Evolutionary conservation across 192 early-diverging fungal species (phyloP).

Genomic region (Powellomyces hirtus): DNA sequence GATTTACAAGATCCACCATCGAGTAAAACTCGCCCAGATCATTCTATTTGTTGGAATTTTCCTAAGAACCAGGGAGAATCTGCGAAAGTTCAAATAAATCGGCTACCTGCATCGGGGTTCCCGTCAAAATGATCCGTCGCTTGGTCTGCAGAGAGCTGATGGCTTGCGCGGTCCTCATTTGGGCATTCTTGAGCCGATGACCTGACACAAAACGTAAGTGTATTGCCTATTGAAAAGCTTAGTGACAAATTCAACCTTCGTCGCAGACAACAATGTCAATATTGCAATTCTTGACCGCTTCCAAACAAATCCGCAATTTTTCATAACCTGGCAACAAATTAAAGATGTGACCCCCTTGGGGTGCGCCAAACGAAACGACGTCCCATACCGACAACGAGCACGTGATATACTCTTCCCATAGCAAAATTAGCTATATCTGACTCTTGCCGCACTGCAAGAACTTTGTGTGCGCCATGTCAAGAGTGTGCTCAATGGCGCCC

Average conservation of each 20-base stretch:
- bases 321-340: conserved; percentile 9
- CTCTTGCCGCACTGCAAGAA: conserved; percentile 25
- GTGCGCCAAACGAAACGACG: neutral
- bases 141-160: conserved; percentile 20
- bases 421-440: conserved; percentile 23
- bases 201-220: neutral
- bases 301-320: conserved; percentile 17
- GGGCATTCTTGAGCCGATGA: conserved; percentile 44
- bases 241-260: conserved; percentile 28
- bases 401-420: conserved; percentile 26
- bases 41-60: conserved; percentile 26
- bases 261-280: conserved; percentile 46
- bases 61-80: neutral
- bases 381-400: conserved; percentile 21
- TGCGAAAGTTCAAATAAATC: too few species aligned
- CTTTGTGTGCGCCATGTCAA: neutral
- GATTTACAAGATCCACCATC: conserved; percentile 74
- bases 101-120: conserved; percentile 56
- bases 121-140: conserved; percentile 45
- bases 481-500: neutral
- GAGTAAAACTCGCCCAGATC: conserved; percentile 75
- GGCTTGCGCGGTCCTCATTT: conserved; percentile 31
- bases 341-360: neutral
- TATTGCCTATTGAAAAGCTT: neutral
- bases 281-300: conserved; percentile 13